Conservation (phyloP, 129 eudicot genomes). For the Kitagawia praeruptora region DNA sequence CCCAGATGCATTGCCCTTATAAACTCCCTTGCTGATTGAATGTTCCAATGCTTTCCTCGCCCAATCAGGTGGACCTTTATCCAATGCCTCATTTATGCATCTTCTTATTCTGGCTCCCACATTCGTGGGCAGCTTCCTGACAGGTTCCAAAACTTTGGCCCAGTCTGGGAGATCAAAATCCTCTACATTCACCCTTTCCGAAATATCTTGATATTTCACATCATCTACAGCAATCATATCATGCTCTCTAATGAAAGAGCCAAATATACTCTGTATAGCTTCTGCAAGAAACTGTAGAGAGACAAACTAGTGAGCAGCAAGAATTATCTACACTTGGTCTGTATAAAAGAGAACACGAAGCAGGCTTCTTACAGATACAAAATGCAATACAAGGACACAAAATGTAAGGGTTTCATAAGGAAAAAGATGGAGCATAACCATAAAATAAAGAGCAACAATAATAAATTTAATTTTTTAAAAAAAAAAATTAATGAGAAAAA, state of each 20-base stretch:
- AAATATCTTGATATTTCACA: slow-evolving; percentile 18
- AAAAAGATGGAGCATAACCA: not conserved
- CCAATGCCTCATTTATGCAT: slow-evolving; percentile 35
- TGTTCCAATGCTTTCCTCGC: slow-evolving; percentile 36
- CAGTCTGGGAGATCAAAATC: slow-evolving; percentile 35
- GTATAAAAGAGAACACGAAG: not conserved
- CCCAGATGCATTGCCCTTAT: slow-evolving; percentile 65
- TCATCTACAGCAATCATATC: slow-evolving; percentile 16
- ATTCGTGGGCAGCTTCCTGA: slow-evolving; percentile 42
- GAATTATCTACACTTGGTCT: not conserved
- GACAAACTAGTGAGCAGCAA: slow-evolving; percentile 1
- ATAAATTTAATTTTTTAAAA: too few species aligned
- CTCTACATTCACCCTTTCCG: slow-evolving; percentile 3
- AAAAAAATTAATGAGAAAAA: not conserved
- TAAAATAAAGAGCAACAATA: too few species aligned
- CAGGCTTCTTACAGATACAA: not conserved
- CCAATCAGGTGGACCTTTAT: slow-evolving; percentile 63
- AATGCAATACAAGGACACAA: not conserved
- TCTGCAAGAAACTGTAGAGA: slow-evolving; percentile 51
- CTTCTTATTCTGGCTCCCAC: slow-evolving; percentile 44
- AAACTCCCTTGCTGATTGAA: slow-evolving; percentile 53
- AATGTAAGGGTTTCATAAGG: not conserved
- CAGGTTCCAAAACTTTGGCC: slow-evolving; percentile 55
- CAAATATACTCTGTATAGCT: slow-evolving; percentile 26
- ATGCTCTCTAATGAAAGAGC: slow-evolving; percentile 16